Conservation (phyloP, 495 filamentous ascomycete species). For the Delitschia confertaspora region DNA sequence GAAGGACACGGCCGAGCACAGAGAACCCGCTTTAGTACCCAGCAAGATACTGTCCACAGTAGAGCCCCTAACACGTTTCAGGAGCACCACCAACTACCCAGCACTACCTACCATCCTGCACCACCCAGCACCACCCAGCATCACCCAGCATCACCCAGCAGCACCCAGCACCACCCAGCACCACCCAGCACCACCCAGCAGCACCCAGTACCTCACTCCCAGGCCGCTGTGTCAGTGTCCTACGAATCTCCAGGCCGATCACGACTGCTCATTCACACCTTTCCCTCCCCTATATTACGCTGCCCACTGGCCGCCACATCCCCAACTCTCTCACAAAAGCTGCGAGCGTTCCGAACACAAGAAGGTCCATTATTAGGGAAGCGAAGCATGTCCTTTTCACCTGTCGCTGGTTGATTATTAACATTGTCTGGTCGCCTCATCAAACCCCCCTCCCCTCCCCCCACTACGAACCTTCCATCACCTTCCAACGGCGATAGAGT, state of each 20-base stretch:
- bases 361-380: no score
- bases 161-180: no score
- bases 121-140: slow-evolving; percentile 4
- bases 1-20: no score
- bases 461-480: slow-evolving; percentile 14
- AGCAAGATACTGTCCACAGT: no score
- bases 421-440: no score
- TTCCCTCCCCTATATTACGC: slow-evolving; percentile 4
- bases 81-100: not conserved
- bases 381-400: no score
- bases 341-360: not conserved
- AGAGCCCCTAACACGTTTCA: no score
- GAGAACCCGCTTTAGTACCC: no score
- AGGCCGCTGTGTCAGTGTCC: not conserved
- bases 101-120: not conserved
- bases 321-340: not conserved
- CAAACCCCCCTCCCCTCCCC: no score
- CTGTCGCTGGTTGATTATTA: slow-evolving; percentile 22
- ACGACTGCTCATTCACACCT: not conserved
- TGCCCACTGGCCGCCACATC: slow-evolving; percentile 3
- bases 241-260: not conserved
- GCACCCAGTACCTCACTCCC: no score
- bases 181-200: no score
- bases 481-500: slow-evolving; percentile 5
- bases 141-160: no score